A percentile compares a stretch with the other conserved stretches of the same genome.
These are phyloP conservation scores for Sedum album DNA, from an alignment of 164 flowering plant genomes.

Conservation along the genomic window DNA sequence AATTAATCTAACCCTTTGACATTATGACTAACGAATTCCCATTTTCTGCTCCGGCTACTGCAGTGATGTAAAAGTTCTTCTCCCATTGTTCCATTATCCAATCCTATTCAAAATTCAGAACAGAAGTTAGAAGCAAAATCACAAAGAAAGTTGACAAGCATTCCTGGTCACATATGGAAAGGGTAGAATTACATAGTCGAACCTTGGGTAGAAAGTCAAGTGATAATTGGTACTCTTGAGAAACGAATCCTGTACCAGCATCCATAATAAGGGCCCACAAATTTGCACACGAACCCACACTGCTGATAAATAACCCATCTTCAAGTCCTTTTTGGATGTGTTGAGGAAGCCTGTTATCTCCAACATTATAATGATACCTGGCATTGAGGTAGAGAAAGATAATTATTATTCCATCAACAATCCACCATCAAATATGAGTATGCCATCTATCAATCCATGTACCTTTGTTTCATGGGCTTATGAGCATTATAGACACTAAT, in stretches of 20 bases:
- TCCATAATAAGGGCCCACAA: constrained; percentile 97
- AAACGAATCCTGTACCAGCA: constrained; percentile 83
- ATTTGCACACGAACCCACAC: constrained; percentile 75
- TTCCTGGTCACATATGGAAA: background rate
- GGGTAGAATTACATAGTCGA: constrained; percentile 11
- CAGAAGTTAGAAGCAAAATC: background rate
- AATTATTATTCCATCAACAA: background rate
- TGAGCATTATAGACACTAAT: constrained; percentile 83
- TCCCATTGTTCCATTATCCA: constrained; percentile 99
- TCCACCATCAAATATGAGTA: background rate
- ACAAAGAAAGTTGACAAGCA: background rate
- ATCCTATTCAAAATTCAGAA: constrained; percentile 34
- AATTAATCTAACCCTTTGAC: constrained; percentile 67
- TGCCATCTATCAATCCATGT: background rate
- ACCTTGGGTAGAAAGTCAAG: constrained; percentile 77
- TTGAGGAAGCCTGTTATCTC: constrained; percentile 65
- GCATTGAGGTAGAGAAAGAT: constrained; percentile 12
- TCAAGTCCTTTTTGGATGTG: constrained; percentile 88
- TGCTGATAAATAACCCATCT: constrained; percentile 78
- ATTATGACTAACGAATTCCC: constrained; percentile 89
- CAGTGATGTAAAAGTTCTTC: constrained; percentile 79
- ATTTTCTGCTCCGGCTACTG: constrained; percentile 79
- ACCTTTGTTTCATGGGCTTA: constrained; percentile 92
- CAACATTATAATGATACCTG: constrained; percentile 94
- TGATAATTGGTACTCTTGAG: constrained; percentile 80